These are phyloP conservation scores for Ceratocystis smalleyi DNA, from an alignment of 2,329 filamentous ascomycete species.

Conservation along the genomic window DNA sequence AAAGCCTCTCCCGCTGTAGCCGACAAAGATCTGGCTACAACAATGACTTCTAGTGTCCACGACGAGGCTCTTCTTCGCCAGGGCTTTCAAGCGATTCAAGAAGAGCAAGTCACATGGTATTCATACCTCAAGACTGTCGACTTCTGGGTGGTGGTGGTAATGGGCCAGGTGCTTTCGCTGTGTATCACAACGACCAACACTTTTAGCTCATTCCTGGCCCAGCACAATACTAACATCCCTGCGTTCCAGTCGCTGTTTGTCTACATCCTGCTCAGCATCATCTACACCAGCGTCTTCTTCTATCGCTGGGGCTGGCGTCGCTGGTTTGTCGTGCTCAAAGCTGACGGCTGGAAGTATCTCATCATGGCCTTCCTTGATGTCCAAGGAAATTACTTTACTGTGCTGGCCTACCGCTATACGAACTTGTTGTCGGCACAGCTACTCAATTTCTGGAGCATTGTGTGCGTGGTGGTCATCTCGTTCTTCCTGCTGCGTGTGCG, in stretches of 20 bases:
- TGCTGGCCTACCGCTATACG: slow-evolving; percentile 82
- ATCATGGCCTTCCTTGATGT: slow-evolving; percentile 89
- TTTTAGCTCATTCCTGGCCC: slow-evolving; percentile 59
- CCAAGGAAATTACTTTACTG: slow-evolving; percentile 94
- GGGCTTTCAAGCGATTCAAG: slow-evolving; percentile 41
- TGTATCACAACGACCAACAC: slow-evolving; percentile 91
- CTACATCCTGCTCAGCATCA: slow-evolving; percentile 66
- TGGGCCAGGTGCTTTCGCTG: slow-evolving; percentile 74
- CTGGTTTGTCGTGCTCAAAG: slow-evolving; percentile 47
- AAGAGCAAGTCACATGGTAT: slow-evolving; percentile 42
- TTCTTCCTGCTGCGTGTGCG: slow-evolving; percentile 72
- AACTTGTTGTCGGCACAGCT: slow-evolving; percentile 86
- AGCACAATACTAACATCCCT: slow-evolving; percentile 59
- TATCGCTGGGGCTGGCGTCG: slow-evolving; percentile 62
- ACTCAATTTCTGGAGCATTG: slow-evolving; percentile 97
- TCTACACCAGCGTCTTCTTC: slow-evolving; percentile 69
- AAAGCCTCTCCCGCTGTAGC: slow-evolving; percentile 5
- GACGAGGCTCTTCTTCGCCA: slow-evolving; percentile 30
- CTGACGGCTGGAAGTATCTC: slow-evolving; percentile 84
- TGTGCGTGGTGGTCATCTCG: slow-evolving; percentile 74
- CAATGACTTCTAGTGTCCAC: slow-evolving; percentile 15
- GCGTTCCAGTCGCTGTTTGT: slow-evolving; percentile 95
- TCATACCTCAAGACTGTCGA: slow-evolving; percentile 69
- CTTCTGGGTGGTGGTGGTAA: slow-evolving; percentile 68
- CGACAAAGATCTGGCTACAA: slow-evolving; percentile 10